A percentile compares a stretch with the other conserved stretches of the same genome.
Evolutionary conservation across 2,329 filamentous ascomycete genomes (phyloP).

Genomic region (Plectosphaerella sp.): DNA sequence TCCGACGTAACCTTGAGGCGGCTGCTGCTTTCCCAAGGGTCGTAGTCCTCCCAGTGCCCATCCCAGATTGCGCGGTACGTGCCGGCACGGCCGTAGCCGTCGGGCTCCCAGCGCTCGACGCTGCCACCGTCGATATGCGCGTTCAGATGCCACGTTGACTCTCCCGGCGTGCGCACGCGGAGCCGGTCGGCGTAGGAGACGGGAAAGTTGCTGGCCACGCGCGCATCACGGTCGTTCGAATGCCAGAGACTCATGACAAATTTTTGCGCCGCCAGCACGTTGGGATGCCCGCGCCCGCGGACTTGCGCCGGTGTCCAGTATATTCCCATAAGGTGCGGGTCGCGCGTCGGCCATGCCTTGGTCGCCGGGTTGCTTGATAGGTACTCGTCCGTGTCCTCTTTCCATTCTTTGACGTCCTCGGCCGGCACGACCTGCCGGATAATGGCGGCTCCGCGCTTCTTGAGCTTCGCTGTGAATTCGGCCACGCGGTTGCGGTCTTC

Average conservation of each 20-base stretch:
- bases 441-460: slow-evolving; percentile 47
- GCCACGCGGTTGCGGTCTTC: slow-evolving; percentile 41
- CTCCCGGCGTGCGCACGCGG: slow-evolving; percentile 56
- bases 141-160: slow-evolving; percentile 46
- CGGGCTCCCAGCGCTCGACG: slow-evolving; percentile 66
- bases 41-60: slow-evolving; percentile 51
- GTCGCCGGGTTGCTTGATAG: slow-evolving; percentile 38
- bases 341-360: slow-evolving; percentile 21
- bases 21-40: slow-evolving; percentile 50
- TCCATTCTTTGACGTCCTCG: slow-evolving; percentile 50
- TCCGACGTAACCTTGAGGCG: slow-evolving; percentile 50
- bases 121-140: slow-evolving; percentile 69
- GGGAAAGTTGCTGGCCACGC: slow-evolving; percentile 57
- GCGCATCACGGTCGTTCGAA: slow-evolving; percentile 46
- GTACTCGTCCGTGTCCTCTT: slow-evolving; percentile 45
- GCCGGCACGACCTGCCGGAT: slow-evolving; percentile 60
- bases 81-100: slow-evolving; percentile 58
- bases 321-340: slow-evolving; percentile 28
- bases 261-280: slow-evolving; percentile 57
- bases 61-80: slow-evolving; percentile 51
- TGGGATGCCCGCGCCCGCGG: slow-evolving; percentile 61
- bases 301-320: slow-evolving; percentile 66
- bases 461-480: slow-evolving; percentile 36
- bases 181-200: slow-evolving; percentile 67
- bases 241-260: slow-evolving; percentile 68